A percentile compares a stretch with the other conserved stretches of the same genome.
These are phyloP conservation scores for Sphagnum contortum DNA, from an alignment of 225 moss, liverwort and hornwort genomes.

Conservation along the genomic window DNA sequence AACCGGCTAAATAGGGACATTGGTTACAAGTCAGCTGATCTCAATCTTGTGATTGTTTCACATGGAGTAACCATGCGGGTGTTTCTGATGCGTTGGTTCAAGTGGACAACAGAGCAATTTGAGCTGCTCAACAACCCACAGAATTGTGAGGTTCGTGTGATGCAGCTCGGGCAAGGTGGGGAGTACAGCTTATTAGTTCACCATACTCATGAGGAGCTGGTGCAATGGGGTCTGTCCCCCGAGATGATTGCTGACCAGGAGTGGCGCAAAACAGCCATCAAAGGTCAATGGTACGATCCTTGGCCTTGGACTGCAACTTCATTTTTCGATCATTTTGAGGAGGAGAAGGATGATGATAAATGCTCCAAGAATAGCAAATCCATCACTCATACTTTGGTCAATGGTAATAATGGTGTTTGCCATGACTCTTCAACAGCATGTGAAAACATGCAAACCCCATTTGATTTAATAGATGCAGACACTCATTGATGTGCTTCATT, in stretches of 20 bases:
- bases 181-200: constrained; percentile 50
- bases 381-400: constrained; percentile 18
- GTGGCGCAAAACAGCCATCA: constrained; percentile 26
- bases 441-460: too few species aligned
- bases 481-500: too few species aligned
- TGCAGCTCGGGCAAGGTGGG: constrained; percentile 45
- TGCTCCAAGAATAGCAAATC: neutral
- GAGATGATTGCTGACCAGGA: constrained; percentile 61
- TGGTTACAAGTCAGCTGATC: constrained; percentile 19
- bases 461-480: too few species aligned
- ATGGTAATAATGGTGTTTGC: constrained; percentile 18
- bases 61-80: constrained; percentile 63
- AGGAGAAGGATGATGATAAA: constrained; percentile 5
- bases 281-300: constrained; percentile 46
- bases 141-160: constrained; percentile 55
- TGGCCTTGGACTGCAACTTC: constrained; percentile 56
- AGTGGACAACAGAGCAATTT: constrained; percentile 58
- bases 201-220: constrained; percentile 45
- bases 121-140: constrained; percentile 38
- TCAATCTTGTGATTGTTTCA: constrained; percentile 54
- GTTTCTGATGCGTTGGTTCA: constrained; percentile 70
- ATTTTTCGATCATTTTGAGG: constrained; percentile 50
- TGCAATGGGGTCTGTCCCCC: constrained; percentile 35
- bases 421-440: neutral
- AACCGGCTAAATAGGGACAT: constrained; percentile 35